Base-by-base conservation (phyloP, 305 asterid genomes). In the Rubia occidens region DNA sequence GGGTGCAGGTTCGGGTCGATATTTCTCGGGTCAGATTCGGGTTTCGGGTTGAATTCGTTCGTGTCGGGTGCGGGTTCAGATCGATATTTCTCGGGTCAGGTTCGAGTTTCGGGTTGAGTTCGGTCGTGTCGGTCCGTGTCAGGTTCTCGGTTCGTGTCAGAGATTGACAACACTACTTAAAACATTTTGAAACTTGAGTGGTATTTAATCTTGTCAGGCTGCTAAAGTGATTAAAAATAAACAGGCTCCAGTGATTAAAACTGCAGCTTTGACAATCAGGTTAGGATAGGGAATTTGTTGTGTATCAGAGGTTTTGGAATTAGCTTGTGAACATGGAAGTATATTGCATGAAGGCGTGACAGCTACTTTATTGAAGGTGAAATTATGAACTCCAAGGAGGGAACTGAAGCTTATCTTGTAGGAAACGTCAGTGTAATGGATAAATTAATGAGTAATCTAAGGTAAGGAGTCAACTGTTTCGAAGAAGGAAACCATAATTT, bases 211-310 rank as follows among this genome's bases (percentile, higher is more conserved):
- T 72, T 58, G 68, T 15, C 88, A 94, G 98, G 93, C 90, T 74
- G 91, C 86, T 76, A 88, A 87, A 78, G 97, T 94, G 4, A 83
- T 94, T 18, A 94, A 94, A 76, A 94, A 94, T 68, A 94, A 94
- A 80, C 83, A 90, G 43, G 95, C 97, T 24, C 97, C 92, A 66
- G 78, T 89, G n/a, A 85, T 83, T 85, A 77, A 83, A 61, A 85
- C 86, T 72, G 93, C 98, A 21, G 93, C 89, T 58, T 63, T 94
- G 71, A 81, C 78, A 47, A 81, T 94, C 69, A 72, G 72, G 44
- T 94, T 87, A 24, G 98, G 97, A 40, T 71, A 83, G 78, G 97
- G 98, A 76, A 77, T 94, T 59, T 74, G 76, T 71, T 70, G 85
- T 35, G 87, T 72, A 55, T 68, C 82, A 53, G 99, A 94, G 82